phyloP scores from a whole-genome alignment of 768 basidiomycete species.

The Clitopilus hobsonii region DNA sequence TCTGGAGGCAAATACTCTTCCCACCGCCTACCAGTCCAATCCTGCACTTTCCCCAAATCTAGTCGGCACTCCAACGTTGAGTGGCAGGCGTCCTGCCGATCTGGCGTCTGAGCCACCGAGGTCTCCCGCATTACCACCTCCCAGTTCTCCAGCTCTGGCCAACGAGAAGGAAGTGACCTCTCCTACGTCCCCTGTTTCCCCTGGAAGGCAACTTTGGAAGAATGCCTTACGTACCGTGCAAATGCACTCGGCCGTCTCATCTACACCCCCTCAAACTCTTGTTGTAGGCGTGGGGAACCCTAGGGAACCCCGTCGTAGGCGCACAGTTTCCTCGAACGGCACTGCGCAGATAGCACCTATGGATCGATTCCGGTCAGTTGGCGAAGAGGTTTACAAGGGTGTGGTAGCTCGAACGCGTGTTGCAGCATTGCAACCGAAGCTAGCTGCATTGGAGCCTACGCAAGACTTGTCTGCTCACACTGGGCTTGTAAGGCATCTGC shows the following conservation, averaged over 20 bases:
- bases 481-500: constrained; percentile 66
- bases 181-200: constrained; percentile 14
- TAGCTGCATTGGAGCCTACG: constrained; percentile 48
- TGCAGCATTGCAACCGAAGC: constrained; percentile 47
- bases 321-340: constrained; percentile 28
- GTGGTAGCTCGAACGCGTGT: constrained; percentile 49
- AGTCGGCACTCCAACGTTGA: constrained; percentile 2
- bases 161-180: constrained; percentile 16
- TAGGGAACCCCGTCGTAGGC: constrained; percentile 25
- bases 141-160: constrained; percentile 7
- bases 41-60: constrained; percentile 1
- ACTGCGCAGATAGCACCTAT: constrained; percentile 9
- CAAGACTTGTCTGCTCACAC: constrained; percentile 62
- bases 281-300: constrained; percentile 4
- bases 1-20: constrained; percentile 23
- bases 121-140: background rate
- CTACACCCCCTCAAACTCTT: constrained; percentile 13
- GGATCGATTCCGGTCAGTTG: constrained; percentile 20
- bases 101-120: constrained; percentile 12
- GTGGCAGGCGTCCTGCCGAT: constrained; percentile 18
- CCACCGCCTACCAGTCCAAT: constrained; percentile 14
- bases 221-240: constrained; percentile 38
- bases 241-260: constrained; percentile 27
- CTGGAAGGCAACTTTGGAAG: constrained; percentile 38
- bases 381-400: constrained; percentile 29